Conservation (phyloP, 257 asterid species). For the Solanum medicagineum region DNA sequence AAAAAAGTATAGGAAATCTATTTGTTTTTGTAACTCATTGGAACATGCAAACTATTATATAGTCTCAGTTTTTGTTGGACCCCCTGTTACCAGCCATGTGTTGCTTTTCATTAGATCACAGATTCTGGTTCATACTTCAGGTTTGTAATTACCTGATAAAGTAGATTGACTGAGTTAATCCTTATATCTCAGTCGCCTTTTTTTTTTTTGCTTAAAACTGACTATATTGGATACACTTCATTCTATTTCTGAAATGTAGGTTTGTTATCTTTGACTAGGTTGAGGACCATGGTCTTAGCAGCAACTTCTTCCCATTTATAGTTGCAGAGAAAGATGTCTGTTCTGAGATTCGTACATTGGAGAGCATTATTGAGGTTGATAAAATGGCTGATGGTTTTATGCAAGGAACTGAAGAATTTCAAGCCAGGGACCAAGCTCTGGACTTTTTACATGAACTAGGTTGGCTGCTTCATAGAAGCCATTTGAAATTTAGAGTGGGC, state of each 20-base stretch:
- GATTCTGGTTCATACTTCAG: neutral
- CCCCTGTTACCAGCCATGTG: neutral
- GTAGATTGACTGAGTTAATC: neutral
- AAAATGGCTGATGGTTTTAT: constrained; percentile 9
- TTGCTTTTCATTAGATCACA: neutral
- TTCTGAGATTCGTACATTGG: constrained; percentile 36
- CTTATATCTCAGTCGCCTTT: neutral
- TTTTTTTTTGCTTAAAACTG: neutral
- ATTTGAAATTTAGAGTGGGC: constrained; percentile 33
- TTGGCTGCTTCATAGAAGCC: constrained; percentile 82
- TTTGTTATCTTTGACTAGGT: constrained; percentile 30
- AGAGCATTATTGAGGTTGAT: constrained; percentile 6
- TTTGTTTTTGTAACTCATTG: neutral
- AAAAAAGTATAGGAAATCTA: neutral
- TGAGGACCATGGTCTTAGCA: constrained; percentile 51
- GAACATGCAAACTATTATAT: neutral
- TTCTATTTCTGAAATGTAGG: neutral
- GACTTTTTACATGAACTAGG: constrained; percentile 81
- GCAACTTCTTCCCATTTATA: constrained; percentile 63
- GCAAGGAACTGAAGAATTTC: constrained; percentile 14
- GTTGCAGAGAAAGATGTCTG: constrained; percentile 72
- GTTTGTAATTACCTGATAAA: neutral
- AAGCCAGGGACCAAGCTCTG: constrained; percentile 35
- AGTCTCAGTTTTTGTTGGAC: neutral
- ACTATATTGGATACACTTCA: neutral